Conservation (phyloP, 2,329 filamentous ascomycete species). For the Cercospora sp. region DNA sequence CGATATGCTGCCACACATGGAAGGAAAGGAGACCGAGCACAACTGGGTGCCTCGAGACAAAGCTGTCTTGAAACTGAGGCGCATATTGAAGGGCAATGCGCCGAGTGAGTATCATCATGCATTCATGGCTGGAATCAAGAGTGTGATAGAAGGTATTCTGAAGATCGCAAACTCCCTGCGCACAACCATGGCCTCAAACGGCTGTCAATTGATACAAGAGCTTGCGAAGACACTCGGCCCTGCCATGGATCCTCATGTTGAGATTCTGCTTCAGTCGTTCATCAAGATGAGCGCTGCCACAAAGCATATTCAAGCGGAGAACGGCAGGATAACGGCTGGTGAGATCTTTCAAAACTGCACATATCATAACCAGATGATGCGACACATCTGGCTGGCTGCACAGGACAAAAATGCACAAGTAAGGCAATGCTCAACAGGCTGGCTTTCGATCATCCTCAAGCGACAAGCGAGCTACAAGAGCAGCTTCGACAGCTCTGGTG, state of each 20-base stretch:
- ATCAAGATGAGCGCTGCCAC: slow-evolving; percentile 87
- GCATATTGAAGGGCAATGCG: slow-evolving; percentile 80
- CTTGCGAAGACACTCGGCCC: slow-evolving; percentile 74
- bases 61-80: slow-evolving; percentile 71
- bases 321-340: slow-evolving; percentile 78
- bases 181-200: slow-evolving; percentile 87
- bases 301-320: slow-evolving; percentile 88
- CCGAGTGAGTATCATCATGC: slow-evolving; percentile 71
- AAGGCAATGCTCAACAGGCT: slow-evolving; percentile 73
- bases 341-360: slow-evolving; percentile 75
- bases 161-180: slow-evolving; percentile 80
- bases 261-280: slow-evolving; percentile 83
- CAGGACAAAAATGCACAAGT: slow-evolving; percentile 94
- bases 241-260: slow-evolving; percentile 82
- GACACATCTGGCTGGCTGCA: slow-evolving; percentile 77
- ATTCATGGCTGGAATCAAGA: slow-evolving; percentile 70
- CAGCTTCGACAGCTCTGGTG: slow-evolving; percentile 80
- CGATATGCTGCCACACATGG: slow-evolving; percentile 78
- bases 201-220: slow-evolving; percentile 81
- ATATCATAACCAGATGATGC: slow-evolving; percentile 77
- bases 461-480: slow-evolving; percentile 77
- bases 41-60: slow-evolving; percentile 91
- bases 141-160: slow-evolving; percentile 80
- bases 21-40: slow-evolving; percentile 83
- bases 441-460: slow-evolving; percentile 79